Evolutionary conservation across 768 basidiomycete species (phyloP).

Genomic region (Rhodotorula babjevae): DNA sequence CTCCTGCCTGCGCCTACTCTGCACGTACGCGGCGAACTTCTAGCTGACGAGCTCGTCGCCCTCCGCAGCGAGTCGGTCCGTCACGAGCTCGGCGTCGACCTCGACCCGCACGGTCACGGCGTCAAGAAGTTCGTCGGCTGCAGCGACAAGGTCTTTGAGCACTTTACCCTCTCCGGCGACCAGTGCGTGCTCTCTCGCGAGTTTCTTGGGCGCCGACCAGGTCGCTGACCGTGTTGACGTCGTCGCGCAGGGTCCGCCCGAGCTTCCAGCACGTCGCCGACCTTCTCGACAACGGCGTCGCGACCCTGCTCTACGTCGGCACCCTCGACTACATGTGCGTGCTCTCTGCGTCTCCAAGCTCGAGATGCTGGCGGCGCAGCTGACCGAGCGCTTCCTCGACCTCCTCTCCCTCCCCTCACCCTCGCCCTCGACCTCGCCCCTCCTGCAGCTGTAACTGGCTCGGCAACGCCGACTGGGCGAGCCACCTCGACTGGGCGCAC

Average conservation of each 20-base stretch:
- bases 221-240: neutral
- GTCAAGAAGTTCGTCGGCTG: conserved; percentile 40
- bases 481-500: conserved; percentile 25
- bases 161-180: conserved; percentile 37
- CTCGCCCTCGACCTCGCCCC: neutral
- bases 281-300: conserved; percentile 37
- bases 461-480: conserved; percentile 35
- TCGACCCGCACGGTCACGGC: conserved; percentile 23
- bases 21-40: too few relatives aligned
- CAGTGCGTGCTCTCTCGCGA: conserved; percentile 14
- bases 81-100: conserved; percentile 38
- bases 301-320: conserved; percentile 36
- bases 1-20: too few relatives aligned
- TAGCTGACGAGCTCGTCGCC: too few relatives aligned
- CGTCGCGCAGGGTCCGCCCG: conserved; percentile 11
- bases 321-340: conserved; percentile 37
- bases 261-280: conserved; percentile 31
- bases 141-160: conserved; percentile 31
- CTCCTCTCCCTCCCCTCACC: too few relatives aligned
- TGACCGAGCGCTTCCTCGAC: neutral
- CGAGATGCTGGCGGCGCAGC: too few relatives aligned
- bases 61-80: conserved; percentile 31
- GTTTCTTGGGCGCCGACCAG: neutral
- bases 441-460: conserved; percentile 21
- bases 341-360: too few relatives aligned